Evolutionary conservation across 805 yeast genomes (phyloP).

Genomic region (Kuraishia capsulata): DNA sequence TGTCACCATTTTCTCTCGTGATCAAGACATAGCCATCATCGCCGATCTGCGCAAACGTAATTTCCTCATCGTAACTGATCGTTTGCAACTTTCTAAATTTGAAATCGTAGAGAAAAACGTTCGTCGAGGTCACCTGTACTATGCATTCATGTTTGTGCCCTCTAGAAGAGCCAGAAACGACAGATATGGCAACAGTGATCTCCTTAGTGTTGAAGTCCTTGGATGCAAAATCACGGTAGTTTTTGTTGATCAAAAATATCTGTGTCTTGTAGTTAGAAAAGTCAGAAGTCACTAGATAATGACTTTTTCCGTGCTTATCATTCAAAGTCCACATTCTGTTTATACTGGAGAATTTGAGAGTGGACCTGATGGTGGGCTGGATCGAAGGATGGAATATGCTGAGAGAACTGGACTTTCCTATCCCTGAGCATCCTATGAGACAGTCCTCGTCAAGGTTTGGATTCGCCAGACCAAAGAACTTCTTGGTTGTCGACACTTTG

Average conservation of each 20-base stretch:
- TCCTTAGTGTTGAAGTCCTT: slow-evolving; percentile 56
- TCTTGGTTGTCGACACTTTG: slow-evolving; percentile 40
- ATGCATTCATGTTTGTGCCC: slow-evolving; percentile 38
- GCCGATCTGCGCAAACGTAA: slow-evolving; percentile 49
- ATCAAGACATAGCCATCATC: slow-evolving; percentile 54
- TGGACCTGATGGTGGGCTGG: slow-evolving; percentile 57
- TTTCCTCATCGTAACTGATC: slow-evolving; percentile 47
- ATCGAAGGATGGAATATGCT: slow-evolving; percentile 60
- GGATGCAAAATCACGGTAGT: slow-evolving; percentile 51
- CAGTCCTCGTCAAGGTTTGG: slow-evolving; percentile 62
- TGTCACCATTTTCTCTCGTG: slow-evolving; percentile 64
- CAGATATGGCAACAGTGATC: slow-evolving; percentile 59
- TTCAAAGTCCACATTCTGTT: slow-evolving; percentile 68
- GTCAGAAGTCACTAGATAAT: slow-evolving; percentile 67
- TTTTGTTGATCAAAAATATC: slow-evolving; percentile 52
- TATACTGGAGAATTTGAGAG: slow-evolving; percentile 63
- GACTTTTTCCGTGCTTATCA: slow-evolving; percentile 25
- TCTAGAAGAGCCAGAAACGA: slow-evolving; percentile 19
- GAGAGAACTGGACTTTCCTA: slow-evolving; percentile 42
- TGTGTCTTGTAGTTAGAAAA: slow-evolving; percentile 55
- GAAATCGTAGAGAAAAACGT: slow-evolving; percentile 53
- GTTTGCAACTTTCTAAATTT: slow-evolving; percentile 46
- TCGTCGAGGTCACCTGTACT: slow-evolving; percentile 66
- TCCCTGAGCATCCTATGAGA: slow-evolving; percentile 63
- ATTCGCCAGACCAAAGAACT: slow-evolving; percentile 53